Base-by-base conservation (phyloP, 2,329 filamentous ascomycete species). In the Septoria linicola region DNA sequence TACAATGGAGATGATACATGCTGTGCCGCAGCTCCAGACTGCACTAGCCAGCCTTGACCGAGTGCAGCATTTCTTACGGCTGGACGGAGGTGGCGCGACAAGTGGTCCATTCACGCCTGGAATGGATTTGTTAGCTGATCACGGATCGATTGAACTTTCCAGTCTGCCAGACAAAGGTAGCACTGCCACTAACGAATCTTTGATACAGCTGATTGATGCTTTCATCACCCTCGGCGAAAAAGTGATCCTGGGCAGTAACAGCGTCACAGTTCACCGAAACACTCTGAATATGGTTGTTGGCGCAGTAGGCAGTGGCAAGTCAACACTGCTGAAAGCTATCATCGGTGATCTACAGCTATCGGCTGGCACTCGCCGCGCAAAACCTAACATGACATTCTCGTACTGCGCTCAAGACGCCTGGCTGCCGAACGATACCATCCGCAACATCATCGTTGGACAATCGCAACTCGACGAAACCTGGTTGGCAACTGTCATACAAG, bases 401-500 rank as follows among this genome's bases (percentile, higher is more conserved):
- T 58, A 45, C 34, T 59, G 55, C 41, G 25, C 51, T n/a, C 58
- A 60, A 30, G 56, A 57, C 19, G 43, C 56, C 30, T 57, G 55
- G 55, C 46, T 60, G 3, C 53, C 55, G 19, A 59, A 58, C 41
- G 53, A 52, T 10, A 53, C 55, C 16, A 42, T 60, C n/a, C 27
- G 36, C 19, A 35, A 53, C n/a, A 25, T 58, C 11, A 42, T 60
- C 35, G 16, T 49, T 10, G 51, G 44, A 13, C 40, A 52, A 14
- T 53, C 44, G 13, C 35, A 40, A 10, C 80, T 78, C 23, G 80
- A 89, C 48, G 73, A 83, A 51, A 73, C 77, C n/a, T 80, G 89
- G 32, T 93, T 92, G 65, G 72, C 76, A 1, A 81, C 83, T 60
- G 88, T 89, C 0, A 68, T 91, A 6, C 77, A 82, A 30, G 86